Evolutionary conservation across 78 protist genomes (phyloP).

Genomic region (Abeoforma whisleri): DNA sequence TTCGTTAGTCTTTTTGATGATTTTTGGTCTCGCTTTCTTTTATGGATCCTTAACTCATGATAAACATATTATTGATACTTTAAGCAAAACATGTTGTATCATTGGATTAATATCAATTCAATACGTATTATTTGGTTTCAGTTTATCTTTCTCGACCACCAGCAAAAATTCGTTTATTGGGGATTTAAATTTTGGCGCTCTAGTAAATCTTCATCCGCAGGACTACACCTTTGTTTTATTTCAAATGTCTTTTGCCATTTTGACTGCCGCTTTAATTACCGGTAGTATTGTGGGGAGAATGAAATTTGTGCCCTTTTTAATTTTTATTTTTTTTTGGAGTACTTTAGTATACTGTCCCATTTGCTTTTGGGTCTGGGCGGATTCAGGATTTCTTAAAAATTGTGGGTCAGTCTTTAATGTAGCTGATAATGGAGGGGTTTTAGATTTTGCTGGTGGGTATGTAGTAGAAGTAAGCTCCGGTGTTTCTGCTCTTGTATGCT

Average conservation of each 20-base stretch:
- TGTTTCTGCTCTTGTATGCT: conserved; percentile 21
- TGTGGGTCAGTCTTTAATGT: neutral
- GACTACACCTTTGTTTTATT: neutral
- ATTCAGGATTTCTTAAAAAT: neutral
- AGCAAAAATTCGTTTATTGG: neutral
- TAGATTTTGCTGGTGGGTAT: conserved; percentile 34
- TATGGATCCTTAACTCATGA: conserved; percentile 10
- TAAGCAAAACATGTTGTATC: neutral
- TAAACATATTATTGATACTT: conserved; percentile 6
- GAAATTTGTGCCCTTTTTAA: neutral
- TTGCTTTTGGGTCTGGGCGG: conserved; percentile 34
- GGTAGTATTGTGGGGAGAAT: conserved; percentile 32
- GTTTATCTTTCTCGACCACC: neutral
- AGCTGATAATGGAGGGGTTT: conserved; percentile 8
- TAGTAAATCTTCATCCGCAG: conserved; percentile 11
- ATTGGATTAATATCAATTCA: conserved; percentile 22
- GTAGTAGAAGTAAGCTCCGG: conserved; percentile 29
- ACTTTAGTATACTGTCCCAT: conserved; percentile 31
- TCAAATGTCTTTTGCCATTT: conserved; percentile 11
- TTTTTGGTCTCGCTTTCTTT: conserved; percentile 30
- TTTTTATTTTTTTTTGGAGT: conserved; percentile 36
- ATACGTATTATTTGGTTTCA: conserved; percentile 22
- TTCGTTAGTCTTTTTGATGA: conserved; percentile 36
- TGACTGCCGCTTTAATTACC: conserved; percentile 32
- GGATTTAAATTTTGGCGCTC: conserved; percentile 11